phyloP scores from a whole-genome alignment of 805 yeast genomes.

The Zygoascus flipseniorum region DNA sequence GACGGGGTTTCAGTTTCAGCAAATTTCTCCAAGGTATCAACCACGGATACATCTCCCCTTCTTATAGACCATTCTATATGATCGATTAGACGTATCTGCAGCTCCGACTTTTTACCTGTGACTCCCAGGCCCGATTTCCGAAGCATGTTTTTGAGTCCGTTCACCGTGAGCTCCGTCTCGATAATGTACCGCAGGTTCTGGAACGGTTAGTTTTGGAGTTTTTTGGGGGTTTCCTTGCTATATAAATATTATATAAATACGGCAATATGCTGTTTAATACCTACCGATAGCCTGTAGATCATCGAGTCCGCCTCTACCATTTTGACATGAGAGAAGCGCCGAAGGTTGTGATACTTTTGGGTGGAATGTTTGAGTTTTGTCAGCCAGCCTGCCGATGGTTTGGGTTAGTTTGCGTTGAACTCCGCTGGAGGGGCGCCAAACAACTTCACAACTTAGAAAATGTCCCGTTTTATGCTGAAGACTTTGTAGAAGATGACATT shows the following conservation, averaged over 20 bases:
- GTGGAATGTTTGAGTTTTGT: not conserved
- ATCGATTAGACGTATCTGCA: constrained; percentile 46
- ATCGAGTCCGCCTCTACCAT: not conserved
- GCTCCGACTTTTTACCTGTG: constrained; percentile 53
- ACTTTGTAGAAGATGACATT: too few species aligned
- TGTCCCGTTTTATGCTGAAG: too few species aligned
- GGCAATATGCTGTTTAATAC: not conserved
- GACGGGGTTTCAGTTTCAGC: not conserved
- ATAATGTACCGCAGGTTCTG: not conserved
- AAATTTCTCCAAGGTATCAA: not conserved
- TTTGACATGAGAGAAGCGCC: not conserved
- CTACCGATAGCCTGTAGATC: not conserved
- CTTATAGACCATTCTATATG: constrained; percentile 24
- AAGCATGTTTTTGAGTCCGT: constrained; percentile 25
- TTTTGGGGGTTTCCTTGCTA: not conserved
- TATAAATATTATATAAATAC: not conserved
- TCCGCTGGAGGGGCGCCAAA: too few species aligned
- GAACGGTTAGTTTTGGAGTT: not conserved
- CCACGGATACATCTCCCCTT: not conserved
- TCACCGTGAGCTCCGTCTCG: constrained; percentile 23
- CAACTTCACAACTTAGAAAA: too few species aligned
- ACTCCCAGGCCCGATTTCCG: constrained; percentile 35
- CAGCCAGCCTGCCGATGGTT: too few species aligned
- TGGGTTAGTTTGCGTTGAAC: too few species aligned
- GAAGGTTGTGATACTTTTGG: not conserved